phyloP scores from a whole-genome alignment of 257 asterid genomes.

The Ballota nigra region DNA sequence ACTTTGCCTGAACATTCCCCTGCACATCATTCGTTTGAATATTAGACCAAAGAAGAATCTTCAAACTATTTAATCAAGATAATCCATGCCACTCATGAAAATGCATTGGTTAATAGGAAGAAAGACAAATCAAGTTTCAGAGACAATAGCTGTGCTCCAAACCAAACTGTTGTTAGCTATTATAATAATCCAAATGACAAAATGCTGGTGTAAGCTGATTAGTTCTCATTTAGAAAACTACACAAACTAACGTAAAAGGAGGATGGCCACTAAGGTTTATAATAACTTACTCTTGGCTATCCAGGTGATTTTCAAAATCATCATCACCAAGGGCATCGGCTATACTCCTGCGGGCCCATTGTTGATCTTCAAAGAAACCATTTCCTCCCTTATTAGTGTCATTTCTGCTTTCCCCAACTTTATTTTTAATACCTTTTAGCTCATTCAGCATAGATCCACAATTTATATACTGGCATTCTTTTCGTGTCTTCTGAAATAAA shows the following conservation, averaged over 20 bases:
- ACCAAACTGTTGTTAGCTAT: conserved; percentile 1
- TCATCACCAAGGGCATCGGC: conserved; percentile 99
- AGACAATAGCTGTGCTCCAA: neutral
- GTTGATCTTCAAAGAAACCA: conserved; percentile 45
- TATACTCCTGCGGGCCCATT: conserved; percentile 68
- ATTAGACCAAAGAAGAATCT: conserved; percentile 18
- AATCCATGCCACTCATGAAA: conserved; percentile 14
- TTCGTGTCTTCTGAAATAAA: conserved; percentile 74
- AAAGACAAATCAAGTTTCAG: conserved; percentile 4
- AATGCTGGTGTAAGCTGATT: neutral
- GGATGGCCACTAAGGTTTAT: conserved; percentile 9
- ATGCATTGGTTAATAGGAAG: conserved; percentile 6
- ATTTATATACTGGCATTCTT: conserved; percentile 76
- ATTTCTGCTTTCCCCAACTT: conserved; percentile 33
- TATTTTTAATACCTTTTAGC: conserved; percentile 46
- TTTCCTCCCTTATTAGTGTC: conserved; percentile 39
- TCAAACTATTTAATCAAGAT: conserved; percentile 10
- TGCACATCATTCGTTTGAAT: conserved; percentile 28
- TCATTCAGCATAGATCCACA: conserved; percentile 77
- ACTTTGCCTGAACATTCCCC: conserved; percentile 35
- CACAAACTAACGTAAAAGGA: conserved; percentile 11
- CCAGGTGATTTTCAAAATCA: conserved; percentile 45
- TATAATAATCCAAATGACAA: conserved; percentile 4
- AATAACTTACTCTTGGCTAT: conserved; percentile 40
- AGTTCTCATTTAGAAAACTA: conserved; percentile 17